Evolutionary conservation across 108 stramenopile genomes (phyloP).

Genomic region (Hondaea fermentalgiana): DNA sequence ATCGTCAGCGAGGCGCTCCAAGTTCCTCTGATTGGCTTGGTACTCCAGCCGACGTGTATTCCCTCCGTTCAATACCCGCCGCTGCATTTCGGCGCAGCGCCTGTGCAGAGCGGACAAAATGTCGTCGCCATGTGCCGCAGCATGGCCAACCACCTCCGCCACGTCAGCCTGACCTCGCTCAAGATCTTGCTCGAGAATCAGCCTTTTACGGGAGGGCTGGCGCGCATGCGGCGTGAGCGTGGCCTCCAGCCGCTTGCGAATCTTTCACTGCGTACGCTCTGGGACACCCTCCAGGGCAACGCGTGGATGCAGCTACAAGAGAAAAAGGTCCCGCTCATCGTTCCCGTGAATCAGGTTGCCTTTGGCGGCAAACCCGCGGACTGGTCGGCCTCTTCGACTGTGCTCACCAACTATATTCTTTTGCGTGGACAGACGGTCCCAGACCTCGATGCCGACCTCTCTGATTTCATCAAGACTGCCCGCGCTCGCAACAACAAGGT

Average conservation of each 20-base stretch:
- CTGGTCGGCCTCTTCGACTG: neutral
- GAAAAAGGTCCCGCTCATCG: constrained; percentile 11
- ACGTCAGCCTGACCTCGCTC: neutral
- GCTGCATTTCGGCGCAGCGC: neutral
- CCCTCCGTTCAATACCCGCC: constrained; percentile 17
- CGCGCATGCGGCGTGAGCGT: neutral
- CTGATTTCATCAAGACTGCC: neutral
- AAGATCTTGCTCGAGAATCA: neutral
- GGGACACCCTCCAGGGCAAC: neutral
- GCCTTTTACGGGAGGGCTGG: neutral
- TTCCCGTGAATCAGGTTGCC: neutral
- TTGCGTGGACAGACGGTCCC: neutral
- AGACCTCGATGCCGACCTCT: neutral
- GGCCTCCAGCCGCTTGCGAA: neutral
- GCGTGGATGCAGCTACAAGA: neutral
- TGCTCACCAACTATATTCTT: neutral
- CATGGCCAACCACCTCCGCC: neutral
- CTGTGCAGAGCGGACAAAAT: neutral
- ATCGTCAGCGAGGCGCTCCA: constrained; percentile 7
- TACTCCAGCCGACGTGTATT: constrained; percentile 17
- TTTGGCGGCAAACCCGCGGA: neutral
- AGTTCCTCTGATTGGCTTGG: neutral
- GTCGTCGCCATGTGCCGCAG: neutral
- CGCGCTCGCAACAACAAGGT: neutral
- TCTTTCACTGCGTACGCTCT: neutral